These are phyloP conservation scores for Daldinia childiae DNA, from an alignment of 495 filamentous ascomycete species.

Conservation along the genomic window DNA sequence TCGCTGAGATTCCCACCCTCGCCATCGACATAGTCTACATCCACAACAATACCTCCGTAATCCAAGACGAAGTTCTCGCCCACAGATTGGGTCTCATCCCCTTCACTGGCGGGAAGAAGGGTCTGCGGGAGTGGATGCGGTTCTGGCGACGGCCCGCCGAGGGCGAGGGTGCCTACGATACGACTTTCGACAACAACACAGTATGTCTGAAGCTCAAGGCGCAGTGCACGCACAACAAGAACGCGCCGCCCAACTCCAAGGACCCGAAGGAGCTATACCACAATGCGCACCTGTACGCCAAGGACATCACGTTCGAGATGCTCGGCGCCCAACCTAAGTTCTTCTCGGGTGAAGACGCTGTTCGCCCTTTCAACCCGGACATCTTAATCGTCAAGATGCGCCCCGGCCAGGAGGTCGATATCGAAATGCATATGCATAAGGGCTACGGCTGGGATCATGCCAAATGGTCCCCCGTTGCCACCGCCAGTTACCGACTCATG, in stretches of 20 bases:
- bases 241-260: conserved; percentile 72
- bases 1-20: conserved; percentile 92
- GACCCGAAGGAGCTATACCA: conserved; percentile 86
- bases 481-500: conserved; percentile 88
- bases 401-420: conserved; percentile 84
- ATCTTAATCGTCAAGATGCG: conserved; percentile 95
- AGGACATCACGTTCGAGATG: conserved; percentile 77
- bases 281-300: conserved; percentile 87
- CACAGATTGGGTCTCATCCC: conserved; percentile 91
- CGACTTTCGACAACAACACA: conserved; percentile 80
- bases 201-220: conserved; percentile 75
- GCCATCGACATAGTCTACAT: conserved; percentile 94
- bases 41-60: conserved; percentile 93
- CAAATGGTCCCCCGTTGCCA: conserved; percentile 97
- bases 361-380: conserved; percentile 84
- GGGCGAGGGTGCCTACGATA: conserved; percentile 46
- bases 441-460: conserved; percentile 95
- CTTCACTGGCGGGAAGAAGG: conserved; percentile 77
- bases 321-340: conserved; percentile 74
- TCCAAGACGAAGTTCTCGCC: conserved; percentile 95
- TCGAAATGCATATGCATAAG: conserved; percentile 90
- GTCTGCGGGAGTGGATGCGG: conserved; percentile 75
- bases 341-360: conserved; percentile 71
- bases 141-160: conserved; percentile 69
- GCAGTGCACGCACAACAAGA: conserved; percentile 77